Evolutionary conservation across 805 yeast species (phyloP).

Genomic region (Metschnikowia vanudenii): DNA sequence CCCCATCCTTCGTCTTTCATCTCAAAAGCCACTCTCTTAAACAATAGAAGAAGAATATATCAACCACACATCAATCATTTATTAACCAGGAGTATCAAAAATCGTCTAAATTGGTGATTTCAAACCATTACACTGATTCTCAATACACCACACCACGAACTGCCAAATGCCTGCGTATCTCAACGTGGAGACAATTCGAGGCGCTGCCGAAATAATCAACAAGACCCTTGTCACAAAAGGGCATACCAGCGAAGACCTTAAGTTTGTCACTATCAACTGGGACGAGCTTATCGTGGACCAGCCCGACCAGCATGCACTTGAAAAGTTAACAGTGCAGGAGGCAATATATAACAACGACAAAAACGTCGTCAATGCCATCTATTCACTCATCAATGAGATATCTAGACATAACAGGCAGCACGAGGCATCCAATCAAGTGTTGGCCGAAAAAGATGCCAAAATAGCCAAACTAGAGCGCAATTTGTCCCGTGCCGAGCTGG

Average conservation of each 20-base stretch:
- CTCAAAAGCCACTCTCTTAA: no score
- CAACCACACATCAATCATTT: no score
- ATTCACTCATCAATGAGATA: conserved; percentile 31
- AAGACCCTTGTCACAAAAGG: conserved; percentile 35
- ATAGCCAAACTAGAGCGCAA: conserved; percentile 26
- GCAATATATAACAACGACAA: conserved; percentile 37
- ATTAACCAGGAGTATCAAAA: no score
- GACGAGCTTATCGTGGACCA: conserved; percentile 29
- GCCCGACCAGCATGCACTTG: conserved; percentile 12
- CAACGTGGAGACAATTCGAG: conserved; percentile 33
- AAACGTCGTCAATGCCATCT: conserved; percentile 36
- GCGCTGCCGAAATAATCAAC: conserved; percentile 39
- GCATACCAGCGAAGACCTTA: conserved; percentile 30
- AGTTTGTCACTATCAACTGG: conserved; percentile 38
- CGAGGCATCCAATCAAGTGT: conserved; percentile 28
- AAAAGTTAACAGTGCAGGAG: conserved; percentile 27
- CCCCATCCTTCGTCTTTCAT: no score
- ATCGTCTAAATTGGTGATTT: no score
- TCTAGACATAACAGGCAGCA: conserved; percentile 35
- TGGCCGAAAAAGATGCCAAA: conserved; percentile 29
- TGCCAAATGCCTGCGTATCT: conserved; percentile 20
- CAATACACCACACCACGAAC: no score
- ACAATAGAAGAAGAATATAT: no score
- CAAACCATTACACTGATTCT: no score
- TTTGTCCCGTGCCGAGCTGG: conserved; percentile 23